Evolutionary conservation across 208 protist species (phyloP), one percentile per base, ranked within the genome.

Genomic region (Trypanosoma grayi): DNA sequence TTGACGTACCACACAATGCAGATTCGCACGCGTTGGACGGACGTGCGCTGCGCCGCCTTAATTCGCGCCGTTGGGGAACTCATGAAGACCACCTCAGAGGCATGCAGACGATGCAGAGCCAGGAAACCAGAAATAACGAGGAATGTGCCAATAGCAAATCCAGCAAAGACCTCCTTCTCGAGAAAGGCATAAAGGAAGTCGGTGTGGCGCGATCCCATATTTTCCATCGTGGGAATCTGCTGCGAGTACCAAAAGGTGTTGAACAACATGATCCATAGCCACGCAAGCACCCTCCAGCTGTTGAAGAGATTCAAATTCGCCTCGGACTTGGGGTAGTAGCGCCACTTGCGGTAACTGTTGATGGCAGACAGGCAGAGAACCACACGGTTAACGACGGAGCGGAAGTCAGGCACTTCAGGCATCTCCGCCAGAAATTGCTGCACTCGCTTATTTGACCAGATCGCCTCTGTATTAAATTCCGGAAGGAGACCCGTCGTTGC

Each of bases 291-390:
- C 11, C 58, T 47, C 45, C 59, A 61, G 45, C 57, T 61, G 46
- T 73, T 77, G 36, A 73, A 68, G 18, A 71, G 2, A 69, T 77
- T 77, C n/a, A 76, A 14, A 45, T 56, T 60, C 8, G 63, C 63
- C n/a, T 66, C 50, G 9, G 56, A 58, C 28, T 60, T 56, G 3
- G 63, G 56, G 25, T 60, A 66, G 53, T 60, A 57, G 25, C 63
- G 46, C 45, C 54, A 76, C 30, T 70, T 70, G 34, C 56, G 70
- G 40, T 71, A 70, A 47, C 63, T 76, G 48, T 60, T 76, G 43
- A 70, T 61, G 3, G 70, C 25, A 34, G 62, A 76, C 2, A 76
- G 43, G 48, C 62, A 76, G 22, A 70, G 22, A 13, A 76, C 63
- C 4, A 22, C 18, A 27, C 50, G 62, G 31, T 48, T 61, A 20